Evolutionary conservation across 73 alveolate genomes (phyloP), one percentile per base, ranked within the genome.

Genomic region (Uronychia binucleata): DNA sequence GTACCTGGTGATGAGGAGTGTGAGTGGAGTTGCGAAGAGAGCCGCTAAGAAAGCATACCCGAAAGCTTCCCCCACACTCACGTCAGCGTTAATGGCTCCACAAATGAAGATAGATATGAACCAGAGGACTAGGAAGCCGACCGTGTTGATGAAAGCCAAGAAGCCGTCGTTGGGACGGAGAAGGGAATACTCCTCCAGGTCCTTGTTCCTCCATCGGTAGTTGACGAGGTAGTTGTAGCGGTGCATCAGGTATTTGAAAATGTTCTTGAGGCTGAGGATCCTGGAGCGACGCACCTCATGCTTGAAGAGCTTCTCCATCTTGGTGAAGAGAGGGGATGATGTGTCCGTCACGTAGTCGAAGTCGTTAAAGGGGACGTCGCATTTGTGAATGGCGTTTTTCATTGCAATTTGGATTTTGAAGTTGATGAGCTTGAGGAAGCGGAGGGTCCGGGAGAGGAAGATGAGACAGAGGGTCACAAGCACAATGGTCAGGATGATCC

Each of bases 91-190:
- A 19, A 84, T 30, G 0, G 33, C 76, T 26, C 89, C 84, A 26
- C 34, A 28, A 30, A 87, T 86, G 26, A 87, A 34, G 26, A 87
- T 75, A 1, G 93, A 30, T 29, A 86, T 34, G 33, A 82, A 59
- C 93, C 93, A 87, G 75, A 80, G 86, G n/a, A 87, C 34, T 31
- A 75, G 30, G 28, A 83, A 81, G 57, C 74, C 57, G 14, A 67
- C 31, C 1, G 77, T 14, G 28, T 80, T 74, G 1, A 76, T 32
- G 59, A 87, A 31, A n/a, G n/a, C 59, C 32, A 29, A 81, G 76
- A 87, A 87, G 26, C 82, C 58, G 34, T 86, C 58, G 34, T 77
- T 83, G 27, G 93, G 93, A 26, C 86, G 57, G 1, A 87, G 86
- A 0, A 87, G 79, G 34, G 33, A 77, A 31, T 57, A 74, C 57